These are phyloP conservation scores for Venturia nashicola DNA, from an alignment of 2,329 filamentous ascomycete species.

Conservation along the genomic window DNA sequence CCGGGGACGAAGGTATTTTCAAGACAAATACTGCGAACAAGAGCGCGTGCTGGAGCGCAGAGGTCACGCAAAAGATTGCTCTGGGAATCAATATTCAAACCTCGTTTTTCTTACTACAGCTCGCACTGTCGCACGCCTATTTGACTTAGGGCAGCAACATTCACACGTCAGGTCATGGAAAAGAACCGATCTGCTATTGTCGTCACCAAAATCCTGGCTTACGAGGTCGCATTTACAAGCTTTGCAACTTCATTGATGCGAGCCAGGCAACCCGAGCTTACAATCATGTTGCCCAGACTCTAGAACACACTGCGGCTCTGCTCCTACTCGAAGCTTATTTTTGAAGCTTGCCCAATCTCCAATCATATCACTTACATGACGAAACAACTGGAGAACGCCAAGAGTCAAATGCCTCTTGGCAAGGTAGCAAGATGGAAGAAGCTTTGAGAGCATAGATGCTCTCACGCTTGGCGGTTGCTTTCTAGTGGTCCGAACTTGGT, in stretches of 20 bases:
- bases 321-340: neutral
- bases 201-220: neutral
- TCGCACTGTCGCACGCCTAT: neutral
- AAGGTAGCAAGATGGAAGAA: neutral
- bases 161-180: neutral
- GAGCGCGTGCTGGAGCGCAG: neutral
- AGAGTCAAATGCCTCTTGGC: neutral
- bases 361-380: neutral
- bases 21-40: neutral
- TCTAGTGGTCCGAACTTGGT: neutral
- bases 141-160: neutral
- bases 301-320: neutral
- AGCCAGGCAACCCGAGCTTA: neutral
- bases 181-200: neutral
- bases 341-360: neutral
- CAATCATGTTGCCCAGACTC: neutral
- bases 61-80: neutral
- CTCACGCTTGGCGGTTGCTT: neutral
- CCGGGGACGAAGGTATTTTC: neutral
- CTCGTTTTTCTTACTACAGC: neutral
- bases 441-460: neutral
- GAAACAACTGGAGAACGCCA: neutral
- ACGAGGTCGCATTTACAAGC: neutral
- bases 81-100: constrained; percentile 1
- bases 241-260: neutral